Evolutionary conservation across 2,329 filamentous ascomycete species (phyloP), one percentile per base, ranked within the genome.

Genomic region (Alternaria conjuncta): DNA sequence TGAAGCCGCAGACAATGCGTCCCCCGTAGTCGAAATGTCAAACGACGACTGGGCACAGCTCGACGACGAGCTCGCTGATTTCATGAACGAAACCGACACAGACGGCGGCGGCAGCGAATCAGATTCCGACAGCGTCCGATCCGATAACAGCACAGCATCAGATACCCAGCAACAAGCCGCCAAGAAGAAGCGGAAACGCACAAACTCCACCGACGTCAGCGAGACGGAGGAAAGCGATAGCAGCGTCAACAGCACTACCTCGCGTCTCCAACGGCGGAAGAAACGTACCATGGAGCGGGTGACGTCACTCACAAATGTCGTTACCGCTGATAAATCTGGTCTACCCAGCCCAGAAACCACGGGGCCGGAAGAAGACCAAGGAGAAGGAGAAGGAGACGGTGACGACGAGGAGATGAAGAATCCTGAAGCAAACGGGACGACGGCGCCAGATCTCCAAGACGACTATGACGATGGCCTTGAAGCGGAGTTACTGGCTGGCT

Each of bases 61-160:
- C 2, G 89, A 93, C 68, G 89, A 91, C 62, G 93, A 96, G 73
- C 82, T 96, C 10, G 88, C 87, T 13, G 92, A 93, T 49, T 94
- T 96, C 69, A 81, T 96, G 69, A 86, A 86, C 45, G 78, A 78
- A 32, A 72, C 77, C 5, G 80, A 80, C 10, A 78, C 78, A 2
- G 79, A 78, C 6, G 72, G 72, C 18, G 67, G 72, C 13, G 67
- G 72, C 12, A 70, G 69, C 46, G 71, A 71, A 5, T 77, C 75
- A 8, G 78, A 77, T 47, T 72, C 77, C 11, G 76, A 81, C 32
- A 78, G 77, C 51, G 72, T 76, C 15, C 69, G 66, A 2, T 79
- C 78, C 0, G 75, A 79, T 10, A 69, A 66, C 20, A 77, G 76
- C 69, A 71, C 68, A 6, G 53, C 55, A 49, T 70, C 71, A 20